Percentiles rank a stretch among this genome's conserved stretches.
Conservation (phyloP, 1,284 basidiomycete genomes). For the Tylopilus microsporus region DNA sequence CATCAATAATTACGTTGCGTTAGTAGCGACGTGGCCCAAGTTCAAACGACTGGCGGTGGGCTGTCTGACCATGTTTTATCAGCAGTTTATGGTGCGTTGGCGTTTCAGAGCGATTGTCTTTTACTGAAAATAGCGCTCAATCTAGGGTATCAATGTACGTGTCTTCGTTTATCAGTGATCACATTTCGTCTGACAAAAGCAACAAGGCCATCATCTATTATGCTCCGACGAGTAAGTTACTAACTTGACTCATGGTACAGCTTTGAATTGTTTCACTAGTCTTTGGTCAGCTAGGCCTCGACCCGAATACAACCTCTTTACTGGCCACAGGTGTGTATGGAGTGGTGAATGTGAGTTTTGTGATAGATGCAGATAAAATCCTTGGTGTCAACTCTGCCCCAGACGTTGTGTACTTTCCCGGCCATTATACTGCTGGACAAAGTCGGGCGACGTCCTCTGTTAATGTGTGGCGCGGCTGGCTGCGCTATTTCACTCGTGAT, state of each 20-base stretch:
- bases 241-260: neutral
- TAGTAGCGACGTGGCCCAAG: slow-evolving; percentile 32
- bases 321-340: slow-evolving; percentile 33
- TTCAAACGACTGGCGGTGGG: slow-evolving; percentile 32
- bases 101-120: neutral
- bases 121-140: slow-evolving; percentile 1
- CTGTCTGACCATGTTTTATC: slow-evolving; percentile 33
- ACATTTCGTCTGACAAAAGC: slow-evolving; percentile 10
- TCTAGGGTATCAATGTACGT: slow-evolving; percentile 30
- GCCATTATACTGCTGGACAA: slow-evolving; percentile 30
- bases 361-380: too few species aligned
- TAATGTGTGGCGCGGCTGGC: slow-evolving; percentile 31
- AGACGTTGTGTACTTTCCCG: slow-evolving; percentile 29
- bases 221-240: slow-evolving; percentile 30
- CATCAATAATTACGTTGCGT: slow-evolving; percentile 23
- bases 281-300: slow-evolving; percentile 31
- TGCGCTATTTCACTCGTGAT: slow-evolving; percentile 29
- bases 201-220: slow-evolving; percentile 33
- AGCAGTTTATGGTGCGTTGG: slow-evolving; percentile 30
- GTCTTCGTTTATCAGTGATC: neutral
- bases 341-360: slow-evolving; percentile 28
- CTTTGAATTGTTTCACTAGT: slow-evolving; percentile 17
- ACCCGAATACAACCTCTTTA: slow-evolving; percentile 32
- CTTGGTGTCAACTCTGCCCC: neutral
- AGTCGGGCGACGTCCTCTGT: slow-evolving; percentile 31